Evolutionary conservation across 2,329 filamentous ascomycete genomes (phyloP).

Genomic region (Tolypocladium ovalisporum): DNA sequence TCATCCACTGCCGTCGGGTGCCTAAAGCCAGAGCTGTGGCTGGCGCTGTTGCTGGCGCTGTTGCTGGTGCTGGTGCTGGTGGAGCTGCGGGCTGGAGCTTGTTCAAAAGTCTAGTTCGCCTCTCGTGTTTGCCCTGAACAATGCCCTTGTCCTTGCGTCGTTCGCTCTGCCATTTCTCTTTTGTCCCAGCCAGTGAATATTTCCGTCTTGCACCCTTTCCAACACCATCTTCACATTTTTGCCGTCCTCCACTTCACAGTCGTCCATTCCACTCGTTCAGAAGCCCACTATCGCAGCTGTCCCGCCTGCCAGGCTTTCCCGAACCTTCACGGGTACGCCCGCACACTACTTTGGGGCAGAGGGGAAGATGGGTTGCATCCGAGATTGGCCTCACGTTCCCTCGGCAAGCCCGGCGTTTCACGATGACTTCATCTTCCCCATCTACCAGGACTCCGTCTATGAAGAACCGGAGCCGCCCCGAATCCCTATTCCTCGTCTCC

Average conservation of each 20-base stretch:
- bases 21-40: no score
- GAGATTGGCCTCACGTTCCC: neutral
- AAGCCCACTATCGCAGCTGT: neutral
- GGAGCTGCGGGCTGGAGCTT: neutral
- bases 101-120: neutral
- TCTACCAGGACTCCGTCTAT: slow-evolving; percentile 10
- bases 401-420: neutral
- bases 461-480: neutral
- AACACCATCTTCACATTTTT: neutral
- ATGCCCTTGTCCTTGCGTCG: neutral
- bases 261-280: neutral
- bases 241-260: neutral
- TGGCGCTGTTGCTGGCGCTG: no score
- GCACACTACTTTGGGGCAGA: neutral
- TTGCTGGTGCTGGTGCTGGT: neutral
- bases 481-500: slow-evolving; percentile 10
- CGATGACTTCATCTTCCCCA: neutral
- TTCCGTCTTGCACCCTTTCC: neutral
- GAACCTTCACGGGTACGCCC: neutral
- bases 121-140: neutral
- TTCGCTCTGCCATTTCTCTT: neutral
- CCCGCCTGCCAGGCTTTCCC: neutral
- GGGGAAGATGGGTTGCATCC: neutral
- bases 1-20: no score
- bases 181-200: neutral